Evolutionary conservation across 345 rosid genomes (phyloP), one percentile per base, ranked within the genome.

Genomic region (Eutrema heterophyllum): DNA sequence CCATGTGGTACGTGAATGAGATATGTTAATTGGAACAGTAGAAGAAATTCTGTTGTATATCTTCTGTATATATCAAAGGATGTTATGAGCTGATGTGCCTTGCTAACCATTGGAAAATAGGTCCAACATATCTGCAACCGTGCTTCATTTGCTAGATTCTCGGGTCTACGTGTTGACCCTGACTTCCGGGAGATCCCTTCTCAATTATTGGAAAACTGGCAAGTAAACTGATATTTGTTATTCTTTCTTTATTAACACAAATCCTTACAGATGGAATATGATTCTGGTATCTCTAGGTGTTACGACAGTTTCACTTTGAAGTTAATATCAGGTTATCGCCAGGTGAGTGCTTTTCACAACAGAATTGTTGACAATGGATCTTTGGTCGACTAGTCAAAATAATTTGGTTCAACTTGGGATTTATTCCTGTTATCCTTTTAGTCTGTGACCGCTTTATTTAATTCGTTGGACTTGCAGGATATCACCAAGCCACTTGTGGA

Each of bases 141-240:
- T 68, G 93, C 97, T 69, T 82, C 96, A 72, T 94, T 88, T 87
- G 83, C 93, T 55, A 85, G 88, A 85, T 86, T 88, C 70, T 94
- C 97, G 8, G 97, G 97, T 56, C 78, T 94, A 79, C 88, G 88
- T 70, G 89, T 86, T 66, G 94, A 89, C 82, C 89, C 93, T 57
- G 98, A 91, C 73, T 94, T 91, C 74, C 90, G 89, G 72, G 98
- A 94, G 89, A 87, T 94, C 59, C 97, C 98, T 76, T 86, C 96
- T 68, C 78, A 73, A 39, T 71, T 94, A 80, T 72, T 94, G 73
- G 98, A 94, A 63, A 88, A 91, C 78, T 94, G 96, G 98, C 80
- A 76, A 74, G 79, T 55, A 81, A 75, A 87, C 73, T 91, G 90
- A 87, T 81, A 56, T 21, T 11, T 40, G 12, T 78, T 46, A 16